Evolutionary conservation across 805 yeast genomes (phyloP).

Genomic region (Starmera caribaea): DNA sequence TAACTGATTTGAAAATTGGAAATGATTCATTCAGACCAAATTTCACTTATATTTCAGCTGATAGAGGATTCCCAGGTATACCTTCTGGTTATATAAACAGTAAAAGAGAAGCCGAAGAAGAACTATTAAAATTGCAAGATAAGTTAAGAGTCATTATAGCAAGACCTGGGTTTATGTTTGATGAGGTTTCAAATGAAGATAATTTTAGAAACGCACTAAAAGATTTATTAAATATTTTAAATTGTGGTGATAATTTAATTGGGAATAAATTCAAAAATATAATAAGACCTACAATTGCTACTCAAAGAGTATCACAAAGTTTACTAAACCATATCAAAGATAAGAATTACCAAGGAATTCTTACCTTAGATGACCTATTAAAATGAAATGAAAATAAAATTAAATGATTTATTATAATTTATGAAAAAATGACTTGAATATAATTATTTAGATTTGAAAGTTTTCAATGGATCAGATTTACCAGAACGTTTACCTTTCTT

Average conservation of each 20-base stretch:
- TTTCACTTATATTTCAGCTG: constrained; percentile 78
- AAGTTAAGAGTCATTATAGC: constrained; percentile 50
- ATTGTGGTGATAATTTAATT: constrained; percentile 33
- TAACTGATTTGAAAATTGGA: constrained; percentile 22
- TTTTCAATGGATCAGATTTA: constrained; percentile 59
- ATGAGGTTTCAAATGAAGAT: constrained; percentile 27
- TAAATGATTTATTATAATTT: not conserved
- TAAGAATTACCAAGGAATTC: constrained; percentile 42
- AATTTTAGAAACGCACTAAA: constrained; percentile 33
- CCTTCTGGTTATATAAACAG: constrained; percentile 67
- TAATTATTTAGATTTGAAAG: constrained; percentile 27
- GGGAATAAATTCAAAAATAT: constrained; percentile 33
- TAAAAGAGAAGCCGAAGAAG: constrained; percentile 69
- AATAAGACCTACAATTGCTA: constrained; percentile 54
- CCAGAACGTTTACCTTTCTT: constrained; percentile 21
- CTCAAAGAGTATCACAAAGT: constrained; percentile 57
- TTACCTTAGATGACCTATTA: constrained; percentile 41
- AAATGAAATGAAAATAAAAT: constrained; percentile 2
- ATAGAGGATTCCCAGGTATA: constrained; percentile 53
- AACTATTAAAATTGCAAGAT: constrained; percentile 30
- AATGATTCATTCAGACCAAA: constrained; percentile 22
- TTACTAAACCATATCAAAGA: constrained; percentile 47
- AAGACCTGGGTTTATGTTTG: constrained; percentile 83
- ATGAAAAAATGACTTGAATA: not conserved
- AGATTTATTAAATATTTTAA: constrained; percentile 31